These are phyloP conservation scores for Trametes meyenii DNA, from an alignment of 768 basidiomycete genomes.

Conservation along the genomic window DNA sequence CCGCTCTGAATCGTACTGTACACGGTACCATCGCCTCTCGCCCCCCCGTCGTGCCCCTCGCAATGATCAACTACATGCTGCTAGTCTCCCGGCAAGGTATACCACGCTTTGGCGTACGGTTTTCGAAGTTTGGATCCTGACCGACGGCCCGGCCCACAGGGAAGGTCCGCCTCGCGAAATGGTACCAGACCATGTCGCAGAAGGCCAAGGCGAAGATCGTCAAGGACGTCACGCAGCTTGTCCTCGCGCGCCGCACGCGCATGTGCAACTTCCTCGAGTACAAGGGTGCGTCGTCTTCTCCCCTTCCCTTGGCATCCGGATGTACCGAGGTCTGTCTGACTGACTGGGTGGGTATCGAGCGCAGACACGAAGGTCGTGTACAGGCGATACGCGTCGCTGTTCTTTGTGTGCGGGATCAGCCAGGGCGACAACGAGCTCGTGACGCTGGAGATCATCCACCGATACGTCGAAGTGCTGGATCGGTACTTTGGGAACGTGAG, in stretches of 20 bases:
- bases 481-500: constrained; percentile 84
- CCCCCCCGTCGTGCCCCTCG: not conserved
- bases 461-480: constrained; percentile 90
- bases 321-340: not conserved
- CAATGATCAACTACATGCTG: constrained; percentile 91
- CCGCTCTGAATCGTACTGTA: not conserved
- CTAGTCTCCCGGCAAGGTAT: constrained; percentile 90
- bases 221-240: constrained; percentile 93
- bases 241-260: constrained; percentile 80
- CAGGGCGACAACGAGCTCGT: constrained; percentile 88
- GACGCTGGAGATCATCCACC: constrained; percentile 90
- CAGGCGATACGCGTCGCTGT: constrained; percentile 91
- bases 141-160: constrained; percentile 47
- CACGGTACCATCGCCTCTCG: not conserved
- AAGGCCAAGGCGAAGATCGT: constrained; percentile 90
- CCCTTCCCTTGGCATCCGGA: not conserved
- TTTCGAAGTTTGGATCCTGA: not conserved
- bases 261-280: constrained; percentile 99
- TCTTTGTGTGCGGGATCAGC: constrained; percentile 90
- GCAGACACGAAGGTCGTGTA: constrained; percentile 88
- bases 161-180: constrained; percentile 93
- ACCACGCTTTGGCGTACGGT: constrained; percentile 31
- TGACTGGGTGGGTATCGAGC: constrained; percentile 26
- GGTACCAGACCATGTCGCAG: constrained; percentile 85
- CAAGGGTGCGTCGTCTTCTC: constrained; percentile 63